These are phyloP conservation scores for Metschnikowia sp. DNA, from an alignment of 805 yeast species.

Conservation along the genomic window DNA sequence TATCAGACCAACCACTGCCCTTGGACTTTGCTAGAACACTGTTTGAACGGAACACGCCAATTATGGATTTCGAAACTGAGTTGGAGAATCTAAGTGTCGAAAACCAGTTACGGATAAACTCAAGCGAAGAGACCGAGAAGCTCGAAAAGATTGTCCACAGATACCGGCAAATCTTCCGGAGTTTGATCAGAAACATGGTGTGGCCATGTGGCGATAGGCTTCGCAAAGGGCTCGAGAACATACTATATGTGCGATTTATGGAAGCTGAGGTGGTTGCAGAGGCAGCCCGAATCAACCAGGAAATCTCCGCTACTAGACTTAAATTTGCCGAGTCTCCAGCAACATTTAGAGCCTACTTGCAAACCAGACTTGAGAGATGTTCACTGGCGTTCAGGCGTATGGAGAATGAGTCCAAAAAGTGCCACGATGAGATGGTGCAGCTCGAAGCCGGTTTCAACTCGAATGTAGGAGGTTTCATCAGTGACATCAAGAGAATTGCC, in stretches of 20 bases:
- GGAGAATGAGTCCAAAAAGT: background rate
- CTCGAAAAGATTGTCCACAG: background rate
- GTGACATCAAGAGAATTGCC: background rate
- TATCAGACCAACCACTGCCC: too few relatives aligned
- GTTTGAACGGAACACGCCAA: background rate
- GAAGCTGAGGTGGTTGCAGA: background rate
- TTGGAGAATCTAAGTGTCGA: background rate
- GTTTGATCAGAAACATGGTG: background rate
- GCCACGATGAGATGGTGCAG: background rate
- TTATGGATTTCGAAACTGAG: background rate
- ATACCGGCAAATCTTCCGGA: conserved; percentile 2
- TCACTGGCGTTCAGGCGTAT: background rate
- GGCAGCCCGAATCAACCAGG: background rate
- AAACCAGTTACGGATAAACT: background rate
- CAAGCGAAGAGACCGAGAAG: background rate
- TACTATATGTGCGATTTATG: background rate
- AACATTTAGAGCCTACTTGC: background rate
- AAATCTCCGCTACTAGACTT: background rate
- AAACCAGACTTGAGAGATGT: background rate
- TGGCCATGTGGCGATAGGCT: conserved; percentile 5
- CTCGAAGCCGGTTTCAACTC: background rate
- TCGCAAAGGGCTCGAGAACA: conserved; percentile 1
- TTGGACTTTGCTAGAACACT: too few relatives aligned
- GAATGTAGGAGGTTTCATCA: background rate
- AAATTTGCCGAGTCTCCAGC: background rate